Evolutionary conservation across 2,329 filamentous ascomycete genomes (phyloP).

Genomic region (Mycogone perniciosa): DNA sequence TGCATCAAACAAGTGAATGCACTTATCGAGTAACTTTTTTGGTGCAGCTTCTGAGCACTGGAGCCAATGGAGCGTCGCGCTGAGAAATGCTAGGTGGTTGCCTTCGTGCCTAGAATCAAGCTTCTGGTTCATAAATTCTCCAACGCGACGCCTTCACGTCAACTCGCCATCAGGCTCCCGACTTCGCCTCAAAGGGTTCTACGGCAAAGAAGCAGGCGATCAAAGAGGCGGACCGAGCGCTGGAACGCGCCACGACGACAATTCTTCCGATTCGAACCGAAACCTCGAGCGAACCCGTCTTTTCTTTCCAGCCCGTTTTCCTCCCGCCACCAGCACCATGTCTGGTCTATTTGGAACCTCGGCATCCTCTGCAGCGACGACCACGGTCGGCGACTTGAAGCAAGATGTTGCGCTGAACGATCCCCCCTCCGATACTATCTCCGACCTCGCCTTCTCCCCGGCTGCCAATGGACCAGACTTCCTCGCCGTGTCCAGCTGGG

Average conservation of each 20-base stretch:
- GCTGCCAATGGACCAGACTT: slow-evolving; percentile 56
- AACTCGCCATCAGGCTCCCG: not conserved
- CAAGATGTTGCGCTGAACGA: slow-evolving; percentile 75
- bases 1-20: slow-evolving; percentile 15
- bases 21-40: slow-evolving; percentile 13
- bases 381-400: slow-evolving; percentile 83
- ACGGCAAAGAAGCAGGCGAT: not conserved
- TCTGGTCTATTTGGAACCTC: slow-evolving; percentile 54
- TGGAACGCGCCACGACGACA: slow-evolving; percentile 4
- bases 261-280: not conserved
- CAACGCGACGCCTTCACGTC: slow-evolving; percentile 6
- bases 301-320: not conserved
- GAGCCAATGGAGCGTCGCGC: slow-evolving; percentile 23
- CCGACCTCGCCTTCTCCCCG: slow-evolving; percentile 77
- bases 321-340: slow-evolving; percentile 41
- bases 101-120: slow-evolving; percentile 12
- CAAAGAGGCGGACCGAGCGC: slow-evolving; percentile 5
- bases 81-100: slow-evolving; percentile 12
- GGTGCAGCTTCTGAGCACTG: not conserved
- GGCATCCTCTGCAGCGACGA: slow-evolving; percentile 48
- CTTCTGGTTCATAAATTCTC: slow-evolving; percentile 6
- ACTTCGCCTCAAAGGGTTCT: no score
- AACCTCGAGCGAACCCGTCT: not conserved
- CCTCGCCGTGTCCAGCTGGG: slow-evolving; percentile 88
- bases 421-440: slow-evolving; percentile 83